Evolutionary conservation across 2,329 filamentous ascomycete species (phyloP).

Genomic region (Rosellinia necatrix): DNA sequence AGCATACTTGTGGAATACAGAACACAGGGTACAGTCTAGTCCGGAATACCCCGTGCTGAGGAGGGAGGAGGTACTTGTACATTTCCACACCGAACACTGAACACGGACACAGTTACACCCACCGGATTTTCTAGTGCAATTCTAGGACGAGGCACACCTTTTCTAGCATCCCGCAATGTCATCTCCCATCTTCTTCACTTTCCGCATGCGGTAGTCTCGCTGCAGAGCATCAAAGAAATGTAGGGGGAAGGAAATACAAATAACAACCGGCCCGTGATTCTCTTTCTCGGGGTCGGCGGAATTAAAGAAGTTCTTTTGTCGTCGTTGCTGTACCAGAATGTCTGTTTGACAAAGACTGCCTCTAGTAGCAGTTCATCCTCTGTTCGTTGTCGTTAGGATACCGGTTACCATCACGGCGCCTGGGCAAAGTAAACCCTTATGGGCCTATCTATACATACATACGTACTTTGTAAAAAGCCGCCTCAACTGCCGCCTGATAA

Average conservation of each 20-base stretch:
- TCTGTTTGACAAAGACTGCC: slow-evolving; percentile 36
- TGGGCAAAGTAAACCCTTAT: slow-evolving; percentile 8
- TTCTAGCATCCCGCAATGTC: slow-evolving; percentile 19
- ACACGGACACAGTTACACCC: slow-evolving; percentile 33
- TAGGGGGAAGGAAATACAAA: slow-evolving; percentile 38
- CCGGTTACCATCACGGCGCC: slow-evolving; percentile 19
- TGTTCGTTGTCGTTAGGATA: slow-evolving; percentile 21
- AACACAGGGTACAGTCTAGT: slow-evolving; percentile 7
- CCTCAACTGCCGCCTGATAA: slow-evolving; percentile 1
- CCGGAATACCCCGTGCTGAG: slow-evolving; percentile 37
- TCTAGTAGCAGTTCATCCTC: slow-evolving; percentile 25
- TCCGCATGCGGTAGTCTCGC: slow-evolving; percentile 40
- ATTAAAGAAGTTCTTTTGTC: slow-evolving; percentile 32
- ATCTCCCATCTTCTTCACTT: slow-evolving; percentile 26
- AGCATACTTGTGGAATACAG: neutral
- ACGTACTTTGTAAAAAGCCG: slow-evolving; percentile 13
- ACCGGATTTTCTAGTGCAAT: slow-evolving; percentile 29
- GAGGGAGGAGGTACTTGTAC: slow-evolving; percentile 18
- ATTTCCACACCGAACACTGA: slow-evolving; percentile 25
- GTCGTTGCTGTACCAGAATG: slow-evolving; percentile 25
- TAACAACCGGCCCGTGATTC: slow-evolving; percentile 35
- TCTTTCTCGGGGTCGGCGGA: slow-evolving; percentile 33
- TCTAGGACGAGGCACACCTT: slow-evolving; percentile 17
- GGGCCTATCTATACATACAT: slow-evolving; percentile 15
- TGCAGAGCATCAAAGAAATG: slow-evolving; percentile 33